These are phyloP conservation scores for Lichtheimia corymbifera DNA, from an alignment of 371 early-diverging fungal species.

Conservation along the genomic window DNA sequence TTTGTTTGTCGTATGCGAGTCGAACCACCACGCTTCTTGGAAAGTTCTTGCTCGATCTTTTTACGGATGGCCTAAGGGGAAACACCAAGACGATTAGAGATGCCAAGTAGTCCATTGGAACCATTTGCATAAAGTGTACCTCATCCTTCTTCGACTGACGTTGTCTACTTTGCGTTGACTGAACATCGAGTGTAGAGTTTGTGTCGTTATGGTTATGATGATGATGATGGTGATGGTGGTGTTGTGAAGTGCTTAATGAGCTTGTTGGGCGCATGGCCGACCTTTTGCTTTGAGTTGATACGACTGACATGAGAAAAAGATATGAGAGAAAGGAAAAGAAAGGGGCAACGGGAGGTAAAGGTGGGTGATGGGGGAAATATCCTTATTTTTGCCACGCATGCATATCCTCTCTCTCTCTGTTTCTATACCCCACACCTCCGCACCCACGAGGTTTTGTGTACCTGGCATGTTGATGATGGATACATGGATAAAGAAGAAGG, in stretches of 20 bases:
- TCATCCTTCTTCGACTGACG: conserved; percentile 47
- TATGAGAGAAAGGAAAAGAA: background rate
- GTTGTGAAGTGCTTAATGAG: conserved; percentile 10
- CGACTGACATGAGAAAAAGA: conserved; percentile 20
- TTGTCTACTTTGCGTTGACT: conserved; percentile 25
- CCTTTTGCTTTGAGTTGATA: conserved; percentile 19
- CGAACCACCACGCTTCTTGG: conserved; percentile 52
- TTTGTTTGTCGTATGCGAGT: conserved; percentile 40
- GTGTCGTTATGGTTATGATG: background rate
- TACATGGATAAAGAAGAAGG: no score
- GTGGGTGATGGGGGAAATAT: background rate
- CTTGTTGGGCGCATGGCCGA: conserved; percentile 8
- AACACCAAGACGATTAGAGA: no score
- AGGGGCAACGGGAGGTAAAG: background rate
- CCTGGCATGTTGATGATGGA: no score
- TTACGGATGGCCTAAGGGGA: conserved; percentile 63
- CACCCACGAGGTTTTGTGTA: no score
- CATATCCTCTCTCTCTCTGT: no score
- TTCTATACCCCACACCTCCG: no score
- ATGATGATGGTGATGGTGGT: no score
- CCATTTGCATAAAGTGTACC: conserved; percentile 14
- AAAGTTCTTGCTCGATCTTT: conserved; percentile 74
- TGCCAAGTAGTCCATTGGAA: no score
- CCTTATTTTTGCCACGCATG: no score
- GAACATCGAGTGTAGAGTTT: background rate